Conservation (phyloP, 2,329 filamentous ascomycete genomes). For the Geosmithia morbida region DNA sequence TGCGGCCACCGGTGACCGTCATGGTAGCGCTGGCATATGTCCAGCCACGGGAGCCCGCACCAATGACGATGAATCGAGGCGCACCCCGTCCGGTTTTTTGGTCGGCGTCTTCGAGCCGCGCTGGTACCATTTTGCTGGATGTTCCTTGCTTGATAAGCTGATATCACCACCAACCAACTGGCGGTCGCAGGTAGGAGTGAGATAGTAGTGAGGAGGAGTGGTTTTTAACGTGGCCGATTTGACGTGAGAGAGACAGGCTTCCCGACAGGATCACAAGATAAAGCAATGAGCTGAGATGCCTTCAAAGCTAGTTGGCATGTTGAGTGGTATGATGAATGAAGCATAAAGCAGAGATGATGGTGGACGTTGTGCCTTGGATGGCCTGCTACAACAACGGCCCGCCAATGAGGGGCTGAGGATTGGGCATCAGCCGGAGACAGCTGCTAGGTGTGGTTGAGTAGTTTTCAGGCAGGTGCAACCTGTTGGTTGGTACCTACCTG, state of each 20-base stretch:
- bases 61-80: conserved; percentile 63
- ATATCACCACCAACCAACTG: neutral
- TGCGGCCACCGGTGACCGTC: conserved; percentile 49
- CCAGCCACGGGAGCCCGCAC: conserved; percentile 66
- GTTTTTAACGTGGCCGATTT: neutral
- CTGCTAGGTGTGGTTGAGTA: neutral
- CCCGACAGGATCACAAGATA: neutral
- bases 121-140: neutral
- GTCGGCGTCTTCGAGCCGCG: conserved; percentile 10
- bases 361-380: neutral
- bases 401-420: neutral
- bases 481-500: neutral
- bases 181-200: neutral
- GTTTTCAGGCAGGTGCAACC: neutral
- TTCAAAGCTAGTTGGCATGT: neutral
- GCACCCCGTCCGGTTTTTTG: conserved; percentile 22
- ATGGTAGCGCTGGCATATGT: conserved; percentile 57
- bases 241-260: neutral
- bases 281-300: neutral
- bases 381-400: neutral
- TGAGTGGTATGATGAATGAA: neutral
- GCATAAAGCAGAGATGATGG: neutral
- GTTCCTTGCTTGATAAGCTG: neutral
- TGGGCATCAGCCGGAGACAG: neutral
- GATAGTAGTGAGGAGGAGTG: too few relatives aligned